These are phyloP conservation scores for Tricholoma sp. DNA, from an alignment of 768 basidiomycete genomes.

Conservation along the genomic window DNA sequence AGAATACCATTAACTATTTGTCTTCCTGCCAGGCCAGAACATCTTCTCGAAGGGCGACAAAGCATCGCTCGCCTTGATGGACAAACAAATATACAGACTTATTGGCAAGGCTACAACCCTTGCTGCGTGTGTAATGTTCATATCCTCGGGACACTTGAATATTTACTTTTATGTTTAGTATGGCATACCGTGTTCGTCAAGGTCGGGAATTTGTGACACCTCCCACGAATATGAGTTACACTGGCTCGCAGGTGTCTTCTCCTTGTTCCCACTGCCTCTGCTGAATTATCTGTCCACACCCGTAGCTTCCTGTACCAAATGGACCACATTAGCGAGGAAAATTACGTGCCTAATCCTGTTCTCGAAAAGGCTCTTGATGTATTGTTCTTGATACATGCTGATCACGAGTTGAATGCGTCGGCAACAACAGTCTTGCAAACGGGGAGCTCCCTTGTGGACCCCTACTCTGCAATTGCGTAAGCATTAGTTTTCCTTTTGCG, in stretches of 20 bases:
- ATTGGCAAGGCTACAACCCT: slow-evolving; percentile 88
- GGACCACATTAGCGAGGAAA: slow-evolving; percentile 70
- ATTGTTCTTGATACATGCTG: slow-evolving; percentile 83
- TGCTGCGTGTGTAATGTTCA: slow-evolving; percentile 58
- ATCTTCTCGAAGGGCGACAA: slow-evolving; percentile 67
- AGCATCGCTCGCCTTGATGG: slow-evolving; percentile 72
- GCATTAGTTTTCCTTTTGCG: slow-evolving; percentile 11
- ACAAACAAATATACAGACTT: slow-evolving; percentile 86
- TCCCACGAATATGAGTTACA: slow-evolving; percentile 77
- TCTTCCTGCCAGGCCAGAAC: slow-evolving; percentile 52
- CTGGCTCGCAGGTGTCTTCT: slow-evolving; percentile 59
- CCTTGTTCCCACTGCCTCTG: not conserved
- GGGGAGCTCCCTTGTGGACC: slow-evolving; percentile 85
- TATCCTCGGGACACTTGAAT: not conserved
- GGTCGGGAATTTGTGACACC: slow-evolving; percentile 85
- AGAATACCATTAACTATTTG: not conserved
- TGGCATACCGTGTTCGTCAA: slow-evolving; percentile 92
- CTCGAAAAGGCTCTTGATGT: slow-evolving; percentile 85
- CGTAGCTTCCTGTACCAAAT: slow-evolving; percentile 84
- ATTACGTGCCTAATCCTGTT: slow-evolving; percentile 78
- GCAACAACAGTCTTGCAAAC: slow-evolving; percentile 86
- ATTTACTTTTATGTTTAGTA: slow-evolving; percentile 35
- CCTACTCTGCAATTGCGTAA: slow-evolving; percentile 81
- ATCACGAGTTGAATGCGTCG: slow-evolving; percentile 88
- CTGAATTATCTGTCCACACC: not conserved